Evolutionary conservation across 192 early-diverging fungal genomes (phyloP), one percentile per base, ranked within the genome.

Genomic region (Coemansia reversa): DNA sequence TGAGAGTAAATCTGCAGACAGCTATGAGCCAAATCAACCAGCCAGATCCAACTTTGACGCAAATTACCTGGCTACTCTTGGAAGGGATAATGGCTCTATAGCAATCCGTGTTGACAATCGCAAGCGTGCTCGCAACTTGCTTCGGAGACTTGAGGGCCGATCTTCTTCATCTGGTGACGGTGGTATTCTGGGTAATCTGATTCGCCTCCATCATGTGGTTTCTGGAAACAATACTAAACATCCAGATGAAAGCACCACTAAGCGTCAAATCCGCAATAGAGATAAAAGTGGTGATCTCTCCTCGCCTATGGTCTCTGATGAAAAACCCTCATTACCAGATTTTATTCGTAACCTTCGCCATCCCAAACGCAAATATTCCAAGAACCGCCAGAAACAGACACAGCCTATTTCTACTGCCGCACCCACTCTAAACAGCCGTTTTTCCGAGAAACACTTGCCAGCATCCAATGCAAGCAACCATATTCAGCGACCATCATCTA

Each of bases 41-140:
- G 63, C 63, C 5, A 68, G 51, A 11, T 72, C 70, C 23, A 72
- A 72, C 47, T 72, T 72, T 58, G 70, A 72, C 39, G 70, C 70
- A 22, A 72, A 62, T 60, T 58, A 60, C 39, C 30, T 72, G 20
- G 70, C 70, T 12, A 58, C 70, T 6, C 12, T 72, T 29, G 70
- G 70, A 14, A 62, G 58, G 22, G 64, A 72, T 39, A 32, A 29
- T 55, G 55, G 53, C 8, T 72, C 70, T 19, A 72, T 72, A 39
- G 18, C 65, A 7, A 72, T 72, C 23, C 58, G 54, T 8, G 70
- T 72, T 0, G 70, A 72, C 51, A 58, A 51, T 18, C 70, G 54
- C 27, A 72, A 66, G n/a, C 63, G 70, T 2, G 70, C 70, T 14
- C 49, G 29, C 16, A 58, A 66, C 50, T 25, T 72, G 22, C 51